A percentile compares a stretch with the other conserved stretches of the same genome.
Conservation (phyloP, 352 stramenopile genomes). For the Pythium aphanidermatum region DNA sequence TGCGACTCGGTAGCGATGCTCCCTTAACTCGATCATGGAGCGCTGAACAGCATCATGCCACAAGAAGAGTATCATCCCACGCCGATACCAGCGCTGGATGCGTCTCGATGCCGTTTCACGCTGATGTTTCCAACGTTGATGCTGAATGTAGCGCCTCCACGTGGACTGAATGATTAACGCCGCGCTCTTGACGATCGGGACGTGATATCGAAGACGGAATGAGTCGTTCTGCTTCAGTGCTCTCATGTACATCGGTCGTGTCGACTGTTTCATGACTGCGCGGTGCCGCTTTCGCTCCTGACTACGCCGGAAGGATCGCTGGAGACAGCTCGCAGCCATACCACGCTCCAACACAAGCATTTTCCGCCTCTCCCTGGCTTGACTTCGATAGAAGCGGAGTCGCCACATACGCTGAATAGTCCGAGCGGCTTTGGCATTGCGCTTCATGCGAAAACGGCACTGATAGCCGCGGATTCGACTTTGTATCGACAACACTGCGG, state of each 20-base stretch:
- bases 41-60: constrained; percentile 8
- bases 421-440: constrained; percentile 15
- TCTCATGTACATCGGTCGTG: constrained; percentile 44
- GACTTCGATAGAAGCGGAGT: background rate
- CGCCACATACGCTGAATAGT: constrained; percentile 42
- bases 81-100: constrained; percentile 10
- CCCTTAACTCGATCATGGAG: no score
- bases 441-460: constrained; percentile 29
- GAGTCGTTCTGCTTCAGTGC: constrained; percentile 14
- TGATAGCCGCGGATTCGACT: constrained; percentile 33
- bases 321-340: constrained; percentile 43
- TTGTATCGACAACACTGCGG: constrained; percentile 40
- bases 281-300: constrained; percentile 25
- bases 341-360: constrained; percentile 20
- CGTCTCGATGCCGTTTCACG: background rate
- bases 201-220: constrained; percentile 27
- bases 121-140: constrained; percentile 7
- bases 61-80: background rate
- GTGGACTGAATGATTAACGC: constrained; percentile 34
- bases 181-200: constrained; percentile 40
- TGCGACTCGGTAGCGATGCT: no score
- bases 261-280: constrained; percentile 24
- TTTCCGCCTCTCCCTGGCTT: constrained; percentile 20
- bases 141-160: constrained; percentile 34
- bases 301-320: constrained; percentile 35